Conservation (phyloP, 2,329 filamentous ascomycete species). For the Calonectria pseudoreteaudii region DNA sequence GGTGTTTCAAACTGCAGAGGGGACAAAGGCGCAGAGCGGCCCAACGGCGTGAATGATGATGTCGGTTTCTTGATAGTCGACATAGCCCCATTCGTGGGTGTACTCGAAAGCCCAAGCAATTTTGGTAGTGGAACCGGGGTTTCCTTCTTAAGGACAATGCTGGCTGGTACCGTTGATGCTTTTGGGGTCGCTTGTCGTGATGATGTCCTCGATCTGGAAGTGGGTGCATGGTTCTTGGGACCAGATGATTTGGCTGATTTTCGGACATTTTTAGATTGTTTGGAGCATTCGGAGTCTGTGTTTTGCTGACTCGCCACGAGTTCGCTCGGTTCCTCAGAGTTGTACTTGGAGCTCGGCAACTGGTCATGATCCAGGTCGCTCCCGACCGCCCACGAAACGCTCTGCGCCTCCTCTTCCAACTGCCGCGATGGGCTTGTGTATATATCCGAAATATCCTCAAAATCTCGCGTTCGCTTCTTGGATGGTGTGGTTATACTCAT, state of each 20-base stretch:
- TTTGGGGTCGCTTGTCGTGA: conserved; percentile 16
- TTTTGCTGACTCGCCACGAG: not conserved
- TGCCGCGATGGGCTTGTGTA: conserved; percentile 45
- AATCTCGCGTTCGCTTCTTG: conserved; percentile 47
- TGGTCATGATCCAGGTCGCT: conserved; percentile 6
- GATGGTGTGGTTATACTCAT: conserved; percentile 52
- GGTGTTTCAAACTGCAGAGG: conserved; percentile 21
- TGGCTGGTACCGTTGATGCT: not conserved
- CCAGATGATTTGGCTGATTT: not conserved
- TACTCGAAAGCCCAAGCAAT: not conserved
- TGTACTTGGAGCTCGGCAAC: not conserved
- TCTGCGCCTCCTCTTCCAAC: conserved; percentile 37
- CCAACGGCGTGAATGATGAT: conserved; percentile 18
- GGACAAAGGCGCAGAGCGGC: conserved; percentile 15
- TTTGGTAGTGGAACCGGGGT: conserved; percentile 10
- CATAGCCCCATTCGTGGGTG: not conserved
- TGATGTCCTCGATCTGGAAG: not conserved
- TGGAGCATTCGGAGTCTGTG: not conserved
- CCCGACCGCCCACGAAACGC: conserved; percentile 13
- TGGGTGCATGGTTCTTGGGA: not conserved
- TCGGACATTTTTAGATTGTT: not conserved
- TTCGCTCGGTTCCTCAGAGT: not conserved
- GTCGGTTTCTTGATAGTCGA: not conserved
- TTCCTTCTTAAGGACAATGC: conserved; percentile 11
- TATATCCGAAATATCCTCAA: conserved; percentile 46